Evolutionary conservation across 257 asterid species (phyloP).

Genomic region (Petunia axillaris): DNA sequence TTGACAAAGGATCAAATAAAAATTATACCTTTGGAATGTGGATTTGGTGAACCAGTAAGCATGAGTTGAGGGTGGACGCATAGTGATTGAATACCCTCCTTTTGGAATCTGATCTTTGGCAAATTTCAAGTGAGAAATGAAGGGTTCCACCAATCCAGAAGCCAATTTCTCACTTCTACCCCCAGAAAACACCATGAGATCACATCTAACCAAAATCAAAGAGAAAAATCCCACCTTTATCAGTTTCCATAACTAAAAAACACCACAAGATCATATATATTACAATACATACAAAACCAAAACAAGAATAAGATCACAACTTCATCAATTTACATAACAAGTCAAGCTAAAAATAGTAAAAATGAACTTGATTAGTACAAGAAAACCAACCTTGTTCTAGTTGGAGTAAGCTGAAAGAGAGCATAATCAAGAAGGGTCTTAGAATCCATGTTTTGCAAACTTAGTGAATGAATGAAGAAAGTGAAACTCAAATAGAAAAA

Average conservation of each 20-base stretch:
- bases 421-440: conserved; percentile 72
- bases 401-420: conserved; percentile 82
- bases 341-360: neutral
- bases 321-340: conserved; percentile 29
- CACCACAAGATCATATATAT: conserved; percentile 60
- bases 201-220: conserved; percentile 52
- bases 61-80: conserved; percentile 56
- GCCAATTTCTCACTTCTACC: conserved; percentile 77
- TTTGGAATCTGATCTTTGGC: conserved; percentile 82
- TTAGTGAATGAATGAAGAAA: conserved; percentile 21
- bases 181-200: conserved; percentile 81
- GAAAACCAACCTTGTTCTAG: conserved; percentile 70
- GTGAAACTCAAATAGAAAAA: conserved; percentile 27
- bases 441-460: conserved; percentile 54
- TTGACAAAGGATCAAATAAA: neutral
- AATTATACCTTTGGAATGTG: conserved; percentile 71
- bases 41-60: conserved; percentile 82
- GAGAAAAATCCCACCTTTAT: conserved; percentile 13
- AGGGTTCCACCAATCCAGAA: conserved; percentile 88
- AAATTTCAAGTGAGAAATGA: conserved; percentile 74
- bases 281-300: conserved; percentile 35
- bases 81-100: conserved; percentile 85
- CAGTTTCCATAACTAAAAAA: conserved; percentile 23
- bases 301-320: conserved; percentile 11
- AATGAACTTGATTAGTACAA: neutral